These are phyloP conservation scores for Gossypium thurberi DNA, from an alignment of 345 rosid species.

Conservation along the genomic window DNA sequence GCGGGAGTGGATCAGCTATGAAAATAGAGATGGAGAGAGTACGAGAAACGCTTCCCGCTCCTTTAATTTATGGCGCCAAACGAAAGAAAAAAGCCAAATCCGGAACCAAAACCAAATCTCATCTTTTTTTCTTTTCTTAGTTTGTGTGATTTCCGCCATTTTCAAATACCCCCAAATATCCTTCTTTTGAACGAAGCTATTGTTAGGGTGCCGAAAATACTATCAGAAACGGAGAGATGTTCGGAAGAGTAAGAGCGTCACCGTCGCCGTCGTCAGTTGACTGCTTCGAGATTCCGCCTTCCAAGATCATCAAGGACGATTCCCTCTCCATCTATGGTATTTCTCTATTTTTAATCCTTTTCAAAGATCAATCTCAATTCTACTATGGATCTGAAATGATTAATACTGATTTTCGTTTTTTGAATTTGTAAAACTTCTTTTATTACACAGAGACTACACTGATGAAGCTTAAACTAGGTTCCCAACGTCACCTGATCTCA, in stretches of 20 bases:
- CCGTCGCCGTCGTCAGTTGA: slow-evolving; percentile 53
- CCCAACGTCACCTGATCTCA: slow-evolving; percentile 29
- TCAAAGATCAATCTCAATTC: not conserved
- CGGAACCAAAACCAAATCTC: too few species aligned
- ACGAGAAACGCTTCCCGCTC: not conserved
- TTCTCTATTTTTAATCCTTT: not conserved
- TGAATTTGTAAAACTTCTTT: not conserved
- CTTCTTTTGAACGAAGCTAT: not conserved
- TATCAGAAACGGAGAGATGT: slow-evolving; percentile 29
- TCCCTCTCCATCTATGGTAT: slow-evolving; percentile 81
- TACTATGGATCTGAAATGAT: not conserved
- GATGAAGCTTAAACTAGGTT: slow-evolving; percentile 68
- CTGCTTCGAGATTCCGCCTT: slow-evolving; percentile 45
- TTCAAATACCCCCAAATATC: not conserved
- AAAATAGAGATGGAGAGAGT: not conserved
- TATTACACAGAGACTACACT: slow-evolving; percentile 59
- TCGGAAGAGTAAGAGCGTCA: slow-evolving; percentile 66
- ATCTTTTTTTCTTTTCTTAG: not conserved
- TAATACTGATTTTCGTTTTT: not conserved
- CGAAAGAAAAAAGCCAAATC: not conserved
- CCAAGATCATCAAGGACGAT: slow-evolving; percentile 74
- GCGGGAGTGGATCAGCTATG: too few species aligned
- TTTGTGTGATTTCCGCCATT: not conserved
- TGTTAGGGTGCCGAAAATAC: not conserved
- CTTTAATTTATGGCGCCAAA: not conserved